Evolutionary conservation across 1,284 basidiomycete species (phyloP).

Genomic region (Albatrellus sp.): DNA sequence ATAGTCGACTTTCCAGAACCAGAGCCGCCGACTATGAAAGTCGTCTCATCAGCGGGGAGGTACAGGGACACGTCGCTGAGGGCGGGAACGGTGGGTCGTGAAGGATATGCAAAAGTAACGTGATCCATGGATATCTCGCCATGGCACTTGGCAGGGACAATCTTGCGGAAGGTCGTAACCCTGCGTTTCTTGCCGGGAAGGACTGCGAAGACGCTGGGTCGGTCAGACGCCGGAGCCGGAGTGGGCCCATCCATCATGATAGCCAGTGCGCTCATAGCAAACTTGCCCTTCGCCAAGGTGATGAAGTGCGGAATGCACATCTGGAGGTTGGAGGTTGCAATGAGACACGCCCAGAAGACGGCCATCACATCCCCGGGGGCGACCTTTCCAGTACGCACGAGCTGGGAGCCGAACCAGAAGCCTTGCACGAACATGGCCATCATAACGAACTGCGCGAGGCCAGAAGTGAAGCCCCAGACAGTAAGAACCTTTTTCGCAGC

Average conservation of each 20-base stretch:
- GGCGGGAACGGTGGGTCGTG: constrained; percentile 52
- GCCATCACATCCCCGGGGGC: constrained; percentile 77
- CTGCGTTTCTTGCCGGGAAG: constrained; percentile 15
- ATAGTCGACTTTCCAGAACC: constrained; percentile 93
- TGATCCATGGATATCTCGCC: constrained; percentile 75
- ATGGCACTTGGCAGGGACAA: constrained; percentile 41
- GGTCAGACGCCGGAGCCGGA: constrained; percentile 6
- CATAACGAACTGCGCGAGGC: constrained; percentile 64
- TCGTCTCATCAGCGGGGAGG: constrained; percentile 78
- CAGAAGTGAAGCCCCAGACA: constrained; percentile 70
- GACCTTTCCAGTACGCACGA: constrained; percentile 66
- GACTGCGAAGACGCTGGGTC: constrained; percentile 11
- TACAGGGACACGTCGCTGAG: constrained; percentile 58
- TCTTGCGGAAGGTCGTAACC: constrained; percentile 38
- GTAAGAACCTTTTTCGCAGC: constrained; percentile 46
- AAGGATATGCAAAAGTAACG: constrained; percentile 81
- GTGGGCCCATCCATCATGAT: constrained; percentile 39
- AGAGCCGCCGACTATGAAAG: constrained; percentile 86
- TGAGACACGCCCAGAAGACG: constrained; percentile 93
- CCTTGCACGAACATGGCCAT: constrained; percentile 94
- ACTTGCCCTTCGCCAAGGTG: constrained; percentile 76
- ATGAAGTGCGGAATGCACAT: constrained; percentile 76
- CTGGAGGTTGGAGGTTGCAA: constrained; percentile 80
- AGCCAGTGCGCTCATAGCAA: constrained; percentile 65
- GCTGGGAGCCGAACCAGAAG: constrained; percentile 90